Evolutionary conservation across 345 rosid species (phyloP).

Genomic region (Citrus australasica): DNA sequence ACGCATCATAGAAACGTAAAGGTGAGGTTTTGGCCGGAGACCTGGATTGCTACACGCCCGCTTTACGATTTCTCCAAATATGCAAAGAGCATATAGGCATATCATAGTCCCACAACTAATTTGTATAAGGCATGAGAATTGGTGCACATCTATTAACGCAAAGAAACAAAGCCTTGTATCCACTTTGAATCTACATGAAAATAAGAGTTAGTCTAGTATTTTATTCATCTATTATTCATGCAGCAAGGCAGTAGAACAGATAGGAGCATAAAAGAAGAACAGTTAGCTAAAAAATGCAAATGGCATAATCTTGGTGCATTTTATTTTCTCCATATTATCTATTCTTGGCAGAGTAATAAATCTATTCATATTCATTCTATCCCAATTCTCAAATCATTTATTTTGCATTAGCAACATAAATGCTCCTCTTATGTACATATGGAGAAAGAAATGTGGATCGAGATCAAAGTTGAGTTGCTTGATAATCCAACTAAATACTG

Average conservation of each 20-base stretch:
- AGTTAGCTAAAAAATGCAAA: background rate
- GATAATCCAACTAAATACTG: background rate
- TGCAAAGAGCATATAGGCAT: constrained; percentile 60
- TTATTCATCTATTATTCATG: background rate
- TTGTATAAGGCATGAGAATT: background rate
- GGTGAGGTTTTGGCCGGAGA: constrained; percentile 72
- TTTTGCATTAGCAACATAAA: background rate
- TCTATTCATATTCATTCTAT: background rate
- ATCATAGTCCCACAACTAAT: constrained; percentile 10
- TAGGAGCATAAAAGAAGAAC: background rate
- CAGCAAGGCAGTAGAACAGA: background rate
- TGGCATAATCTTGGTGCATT: background rate
- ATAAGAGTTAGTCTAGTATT: background rate
- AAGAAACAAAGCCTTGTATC: background rate
- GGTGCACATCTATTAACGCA: background rate
- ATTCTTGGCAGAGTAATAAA: background rate
- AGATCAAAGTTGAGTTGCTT: background rate
- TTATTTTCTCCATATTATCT: background rate
- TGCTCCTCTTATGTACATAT: background rate
- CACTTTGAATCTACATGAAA: background rate
- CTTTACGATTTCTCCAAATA: constrained; percentile 75
- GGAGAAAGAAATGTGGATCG: background rate
- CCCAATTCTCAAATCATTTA: background rate
- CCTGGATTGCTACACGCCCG: constrained; percentile 38
- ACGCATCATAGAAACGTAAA: constrained; percentile 78